Evolutionary conservation across 257 asterid genomes (phyloP).

Genomic region (Ajuga chamaepitys): DNA sequence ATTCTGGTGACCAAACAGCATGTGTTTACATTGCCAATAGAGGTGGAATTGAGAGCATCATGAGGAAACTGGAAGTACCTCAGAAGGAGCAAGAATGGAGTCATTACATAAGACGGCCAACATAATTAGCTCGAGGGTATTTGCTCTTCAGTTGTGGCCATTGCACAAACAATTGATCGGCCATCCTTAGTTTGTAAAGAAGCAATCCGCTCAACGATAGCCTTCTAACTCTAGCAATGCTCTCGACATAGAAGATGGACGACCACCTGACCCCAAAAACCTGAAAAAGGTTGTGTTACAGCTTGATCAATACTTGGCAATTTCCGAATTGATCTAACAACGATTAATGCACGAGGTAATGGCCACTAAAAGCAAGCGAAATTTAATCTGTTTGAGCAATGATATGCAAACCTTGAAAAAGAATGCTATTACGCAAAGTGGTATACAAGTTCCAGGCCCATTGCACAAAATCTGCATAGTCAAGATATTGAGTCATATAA

Average conservation of each 20-base stretch:
- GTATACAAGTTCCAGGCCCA: constrained; percentile 96
- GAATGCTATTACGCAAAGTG: constrained; percentile 65
- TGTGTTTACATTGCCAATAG: background rate
- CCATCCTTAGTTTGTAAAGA: constrained; percentile 70
- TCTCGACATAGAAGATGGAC: constrained; percentile 75
- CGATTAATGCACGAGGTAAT: background rate
- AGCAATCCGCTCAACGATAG: constrained; percentile 81
- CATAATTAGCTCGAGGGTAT: constrained; percentile 78
- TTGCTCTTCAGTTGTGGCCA: constrained; percentile 79
- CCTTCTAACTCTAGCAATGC: constrained; percentile 92
- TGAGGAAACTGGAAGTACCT: constrained; percentile 11
- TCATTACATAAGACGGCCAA: constrained; percentile 73
- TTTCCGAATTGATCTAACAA: constrained; percentile 1
- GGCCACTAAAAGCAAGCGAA: constrained; percentile 7
- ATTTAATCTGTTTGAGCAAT: background rate
- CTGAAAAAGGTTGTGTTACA: constrained; percentile 33
- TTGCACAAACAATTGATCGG: constrained; percentile 86
- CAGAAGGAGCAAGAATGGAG: constrained; percentile 1
- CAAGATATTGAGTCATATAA: background rate
- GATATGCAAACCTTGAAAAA: constrained; percentile 58
- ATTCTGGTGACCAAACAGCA: background rate
- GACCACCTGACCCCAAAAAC: constrained; percentile 82
- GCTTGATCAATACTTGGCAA: background rate
- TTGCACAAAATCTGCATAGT: constrained; percentile 69
- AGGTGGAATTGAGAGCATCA: background rate